Evolutionary conservation across 345 rosid species (phyloP).

Genomic region (Ceriops decandra): DNA sequence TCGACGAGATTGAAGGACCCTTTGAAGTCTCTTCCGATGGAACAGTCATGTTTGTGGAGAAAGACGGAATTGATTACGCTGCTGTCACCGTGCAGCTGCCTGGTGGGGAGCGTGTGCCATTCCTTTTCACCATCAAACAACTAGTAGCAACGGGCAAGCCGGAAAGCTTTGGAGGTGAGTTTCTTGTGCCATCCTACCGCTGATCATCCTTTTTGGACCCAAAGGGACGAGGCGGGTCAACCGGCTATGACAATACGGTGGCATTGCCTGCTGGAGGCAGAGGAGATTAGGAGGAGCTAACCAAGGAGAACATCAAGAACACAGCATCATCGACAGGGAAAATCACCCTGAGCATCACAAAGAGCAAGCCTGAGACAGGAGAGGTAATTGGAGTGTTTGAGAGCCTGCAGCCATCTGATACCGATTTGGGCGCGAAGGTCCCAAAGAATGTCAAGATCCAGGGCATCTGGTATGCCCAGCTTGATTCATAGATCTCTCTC

Average conservation of each 20-base stretch:
- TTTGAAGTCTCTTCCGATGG: slow-evolving; percentile 73
- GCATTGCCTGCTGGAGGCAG: slow-evolving; percentile 96
- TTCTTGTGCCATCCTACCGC: slow-evolving; percentile 73
- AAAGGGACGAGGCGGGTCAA: slow-evolving; percentile 85
- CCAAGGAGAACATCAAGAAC: slow-evolving; percentile 80
- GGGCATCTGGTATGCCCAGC: slow-evolving; percentile 96
- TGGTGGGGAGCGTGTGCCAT: slow-evolving; percentile 85
- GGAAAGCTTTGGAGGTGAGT: slow-evolving; percentile 69
- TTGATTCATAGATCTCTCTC: slow-evolving; percentile 46
- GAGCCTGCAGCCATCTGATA: slow-evolving; percentile 94
- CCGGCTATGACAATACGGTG: slow-evolving; percentile 83
- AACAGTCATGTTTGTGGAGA: slow-evolving; percentile 63
- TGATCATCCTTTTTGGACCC: slow-evolving; percentile 92
- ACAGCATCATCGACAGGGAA: slow-evolving; percentile 65
- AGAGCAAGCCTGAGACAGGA: slow-evolving; percentile 83
- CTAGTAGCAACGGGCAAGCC: slow-evolving; percentile 82
- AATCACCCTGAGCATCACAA: slow-evolving; percentile 73
- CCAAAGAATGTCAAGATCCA: slow-evolving; percentile 95
- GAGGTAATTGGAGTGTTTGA: slow-evolving; percentile 94
- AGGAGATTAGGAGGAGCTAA: slow-evolving; percentile 88
- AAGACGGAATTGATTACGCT: slow-evolving; percentile 84
- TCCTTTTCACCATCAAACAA: slow-evolving; percentile 83
- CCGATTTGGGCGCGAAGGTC: slow-evolving; percentile 90
- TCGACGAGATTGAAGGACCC: slow-evolving; percentile 94
- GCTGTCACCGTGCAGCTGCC: slow-evolving; percentile 86